Evolutionary conservation across 192 early-diverging fungal genomes (phyloP), one percentile per base, ranked within the genome.

Genomic region (Spinellus fusiger): DNA sequence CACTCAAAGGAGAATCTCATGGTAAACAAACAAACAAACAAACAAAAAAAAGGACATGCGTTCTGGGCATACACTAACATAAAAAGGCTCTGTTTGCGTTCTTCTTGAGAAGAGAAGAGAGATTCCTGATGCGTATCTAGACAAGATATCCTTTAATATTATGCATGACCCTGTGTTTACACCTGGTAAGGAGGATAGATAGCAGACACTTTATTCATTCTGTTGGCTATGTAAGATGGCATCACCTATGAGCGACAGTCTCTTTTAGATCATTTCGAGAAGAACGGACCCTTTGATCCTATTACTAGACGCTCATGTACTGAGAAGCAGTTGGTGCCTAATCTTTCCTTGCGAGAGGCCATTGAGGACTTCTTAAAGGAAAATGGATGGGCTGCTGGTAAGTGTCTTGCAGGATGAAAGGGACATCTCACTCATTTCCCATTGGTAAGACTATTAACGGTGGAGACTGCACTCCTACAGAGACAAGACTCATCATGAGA

Each of bases 201-300:
- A 25, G 15, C 8, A 10, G 20, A 57, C 29, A 18, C 3, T 57
- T 34, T 13, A 28, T 50, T 0, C n/a, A 34, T 90, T 1, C 82
- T 89, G 15, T 73, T 85, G 22, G 69, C 68, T n/a, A 75, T 69
- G n/a, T n/a, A n/a, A 54, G 75, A 68, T 9, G 87, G 86, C 0
- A 86, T 86, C 23, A 88, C 77, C 3, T 94, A 92, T 63, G 92
- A 93, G 64, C 82, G 89, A 28, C 62, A 73, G 12, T 84, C 86
- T 25, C 74, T 94, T n/a, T 58, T 84, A 28, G 77, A 88, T 38
- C 91, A 94, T 61, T 80, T 94, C 46, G 65, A 73, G 51, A 79
- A 86, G 55, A 91, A 91, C 68, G 89, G 92, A n/a, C 65, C 81
- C 38, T 92, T 89, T 76, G 92, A 94, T 75, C 92, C 92, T 0